Percentiles rank a stretch among this genome's conserved stretches.
Conservation (phyloP, 331 rosid species). For the Rosa hybrid region DNA sequence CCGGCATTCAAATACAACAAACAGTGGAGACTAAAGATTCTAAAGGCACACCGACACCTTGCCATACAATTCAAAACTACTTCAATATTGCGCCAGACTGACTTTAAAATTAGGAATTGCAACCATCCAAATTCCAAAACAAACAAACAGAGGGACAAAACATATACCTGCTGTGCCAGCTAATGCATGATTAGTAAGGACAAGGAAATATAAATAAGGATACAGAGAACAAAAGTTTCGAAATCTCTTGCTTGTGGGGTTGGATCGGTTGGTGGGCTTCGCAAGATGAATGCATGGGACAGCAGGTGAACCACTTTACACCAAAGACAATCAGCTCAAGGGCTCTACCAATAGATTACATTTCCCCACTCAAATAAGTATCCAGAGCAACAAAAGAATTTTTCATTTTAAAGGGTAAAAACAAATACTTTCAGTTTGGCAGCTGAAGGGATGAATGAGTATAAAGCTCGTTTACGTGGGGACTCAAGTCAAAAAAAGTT, state of each 20-base stretch:
- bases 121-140: constrained; percentile 16
- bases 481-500: background rate
- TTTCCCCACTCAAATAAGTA: background rate
- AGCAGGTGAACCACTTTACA: constrained; percentile 37
- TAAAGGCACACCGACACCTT: constrained; percentile 56
- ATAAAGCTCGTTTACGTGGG: background rate
- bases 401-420: background rate
- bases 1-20: background rate
- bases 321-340: constrained; percentile 25
- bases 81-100: background rate
- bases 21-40: background rate
- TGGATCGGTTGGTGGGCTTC: constrained; percentile 37
- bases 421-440: background rate
- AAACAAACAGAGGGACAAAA: constrained; percentile 49
- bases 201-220: constrained; percentile 33
- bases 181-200: constrained; percentile 50
- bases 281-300: constrained; percentile 35
- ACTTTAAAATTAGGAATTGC: constrained; percentile 28
- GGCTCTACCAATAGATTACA: constrained; percentile 39
- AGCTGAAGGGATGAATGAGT: background rate
- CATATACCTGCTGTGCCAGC: constrained; percentile 83
- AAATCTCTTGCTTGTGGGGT: constrained; percentile 37
- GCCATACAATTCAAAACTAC: constrained; percentile 26
- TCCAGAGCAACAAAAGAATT: background rate
- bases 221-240: constrained; percentile 22